These are phyloP conservation scores for Fraxinus velutina DNA, from an alignment of 305 asterid species.

Conservation along the genomic window DNA sequence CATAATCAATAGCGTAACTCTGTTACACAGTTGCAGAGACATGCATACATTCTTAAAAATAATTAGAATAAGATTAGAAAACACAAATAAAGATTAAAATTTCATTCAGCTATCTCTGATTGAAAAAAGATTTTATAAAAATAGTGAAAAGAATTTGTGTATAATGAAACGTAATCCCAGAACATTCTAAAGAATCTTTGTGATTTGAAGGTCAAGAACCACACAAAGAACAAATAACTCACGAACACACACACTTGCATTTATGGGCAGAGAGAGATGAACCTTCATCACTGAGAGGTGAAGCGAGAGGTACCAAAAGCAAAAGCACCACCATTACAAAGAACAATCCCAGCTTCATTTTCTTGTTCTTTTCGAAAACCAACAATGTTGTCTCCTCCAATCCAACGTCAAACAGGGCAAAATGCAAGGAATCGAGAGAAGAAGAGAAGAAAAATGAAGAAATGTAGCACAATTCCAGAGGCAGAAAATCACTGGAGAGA, in stretches of 20 bases:
- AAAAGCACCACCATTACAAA: slow-evolving; percentile 20
- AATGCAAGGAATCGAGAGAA: background rate
- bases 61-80: background rate
- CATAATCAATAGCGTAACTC: background rate
- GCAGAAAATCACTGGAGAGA: slow-evolving; percentile 2
- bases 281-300: slow-evolving; percentile 70
- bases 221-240: background rate
- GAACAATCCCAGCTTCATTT: slow-evolving; percentile 20
- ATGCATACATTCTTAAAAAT: background rate
- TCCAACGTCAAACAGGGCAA: background rate
- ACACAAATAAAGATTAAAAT: background rate
- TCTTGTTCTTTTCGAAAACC: slow-evolving; percentile 24
- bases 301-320: slow-evolving; percentile 37
- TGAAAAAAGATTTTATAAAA: background rate
- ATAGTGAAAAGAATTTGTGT: background rate
- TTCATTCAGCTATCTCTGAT: background rate
- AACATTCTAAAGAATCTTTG: slow-evolving; percentile 5
- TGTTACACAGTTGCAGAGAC: background rate
- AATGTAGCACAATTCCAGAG: slow-evolving; percentile 18
- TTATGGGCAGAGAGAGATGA: background rate
- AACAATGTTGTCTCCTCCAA: slow-evolving; percentile 22
- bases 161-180: background rate
- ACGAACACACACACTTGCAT: background rate
- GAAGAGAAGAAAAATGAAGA: slow-evolving; percentile 6
- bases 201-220: slow-evolving; percentile 15